These are phyloP conservation scores for Phyllosticta citrichinensis DNA, from an alignment of 2,329 filamentous ascomycete species.

Conservation along the genomic window DNA sequence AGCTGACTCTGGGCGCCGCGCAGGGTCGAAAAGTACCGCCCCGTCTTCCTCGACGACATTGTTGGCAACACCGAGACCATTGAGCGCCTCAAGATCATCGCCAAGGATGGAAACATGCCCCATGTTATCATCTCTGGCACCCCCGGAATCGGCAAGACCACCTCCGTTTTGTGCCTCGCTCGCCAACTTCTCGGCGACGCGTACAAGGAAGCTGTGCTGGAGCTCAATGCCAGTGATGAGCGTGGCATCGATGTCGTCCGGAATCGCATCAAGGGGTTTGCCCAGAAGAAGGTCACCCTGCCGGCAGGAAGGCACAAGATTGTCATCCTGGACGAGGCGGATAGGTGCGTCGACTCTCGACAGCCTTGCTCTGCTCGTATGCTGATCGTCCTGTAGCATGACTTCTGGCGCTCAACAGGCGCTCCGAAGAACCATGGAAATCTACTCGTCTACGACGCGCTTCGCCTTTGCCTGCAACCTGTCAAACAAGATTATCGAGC, in stretches of 20 bases:
- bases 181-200: constrained; percentile 82
- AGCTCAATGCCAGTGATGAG: constrained; percentile 94
- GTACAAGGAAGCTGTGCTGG: constrained; percentile 95
- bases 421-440: constrained; percentile 93
- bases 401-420: constrained; percentile 94
- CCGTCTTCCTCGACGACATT: constrained; percentile 88
- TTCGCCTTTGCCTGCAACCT: constrained; percentile 99
- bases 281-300: constrained; percentile 96
- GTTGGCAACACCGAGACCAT: constrained; percentile 98
- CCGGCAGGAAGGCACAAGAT: constrained; percentile 87
- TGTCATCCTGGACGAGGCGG: constrained; percentile 94
- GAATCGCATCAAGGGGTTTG: constrained; percentile 96
- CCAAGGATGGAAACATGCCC: constrained; percentile 97
- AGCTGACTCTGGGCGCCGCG: background rate
- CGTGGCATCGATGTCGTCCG: constrained; percentile 95
- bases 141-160: constrained; percentile 98
- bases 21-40: constrained; percentile 98
- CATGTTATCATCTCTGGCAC: constrained; percentile 99
- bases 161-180: constrained; percentile 85
- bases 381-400: constrained; percentile 48
- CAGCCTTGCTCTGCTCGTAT: background rate
- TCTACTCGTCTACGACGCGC: constrained; percentile 89
- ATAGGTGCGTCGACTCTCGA: constrained; percentile 45
- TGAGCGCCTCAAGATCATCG: constrained; percentile 94
- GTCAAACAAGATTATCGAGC: constrained; percentile 98